Conservation (phyloP, 345 rosid genomes). For the Hibiscus tridactylites region DNA sequence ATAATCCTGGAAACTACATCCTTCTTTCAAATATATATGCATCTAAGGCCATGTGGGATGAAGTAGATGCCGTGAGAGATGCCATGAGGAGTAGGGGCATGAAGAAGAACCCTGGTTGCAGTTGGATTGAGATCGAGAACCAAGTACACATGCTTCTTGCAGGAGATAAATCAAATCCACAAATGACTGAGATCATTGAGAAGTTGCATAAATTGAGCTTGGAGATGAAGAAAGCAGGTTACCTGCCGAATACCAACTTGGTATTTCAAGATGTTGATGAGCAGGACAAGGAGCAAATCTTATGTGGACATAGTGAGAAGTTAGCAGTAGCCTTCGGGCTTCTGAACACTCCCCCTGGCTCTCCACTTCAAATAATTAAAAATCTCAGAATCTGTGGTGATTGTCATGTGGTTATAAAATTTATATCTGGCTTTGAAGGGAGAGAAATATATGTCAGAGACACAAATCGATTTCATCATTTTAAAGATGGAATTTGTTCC, state of each 20-base stretch:
- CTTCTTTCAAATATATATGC: conserved; percentile 62
- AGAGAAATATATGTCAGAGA: conserved; percentile 37
- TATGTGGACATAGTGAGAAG: conserved; percentile 61
- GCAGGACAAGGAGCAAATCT: conserved; percentile 47
- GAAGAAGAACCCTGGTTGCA: conserved; percentile 65
- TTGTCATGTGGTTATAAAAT: conserved; percentile 35
- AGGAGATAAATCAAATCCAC: conserved; percentile 36
- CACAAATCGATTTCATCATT: conserved; percentile 57
- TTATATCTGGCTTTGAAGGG: conserved; percentile 29
- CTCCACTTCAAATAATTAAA: conserved; percentile 52
- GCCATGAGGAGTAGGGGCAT: conserved; percentile 44
- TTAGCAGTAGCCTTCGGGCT: conserved; percentile 51
- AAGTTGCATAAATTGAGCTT: conserved; percentile 29
- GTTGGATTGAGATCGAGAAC: conserved; percentile 57
- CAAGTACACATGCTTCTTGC: conserved; percentile 41
- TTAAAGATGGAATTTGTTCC: conserved; percentile 47
- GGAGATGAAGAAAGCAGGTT: conserved; percentile 33
- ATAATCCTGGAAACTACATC: conserved; percentile 53
- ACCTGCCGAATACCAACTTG: conserved; percentile 22
- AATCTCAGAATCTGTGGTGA: conserved; percentile 70
- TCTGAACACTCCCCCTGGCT: conserved; percentile 44
- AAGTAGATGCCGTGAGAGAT: conserved; percentile 42
- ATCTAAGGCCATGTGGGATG: conserved; percentile 43
- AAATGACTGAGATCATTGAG: conserved; percentile 26
- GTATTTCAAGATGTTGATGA: conserved; percentile 40